Conservation (phyloP, 2,329 filamentous ascomycete genomes). For the Calonectria ilicicola region DNA sequence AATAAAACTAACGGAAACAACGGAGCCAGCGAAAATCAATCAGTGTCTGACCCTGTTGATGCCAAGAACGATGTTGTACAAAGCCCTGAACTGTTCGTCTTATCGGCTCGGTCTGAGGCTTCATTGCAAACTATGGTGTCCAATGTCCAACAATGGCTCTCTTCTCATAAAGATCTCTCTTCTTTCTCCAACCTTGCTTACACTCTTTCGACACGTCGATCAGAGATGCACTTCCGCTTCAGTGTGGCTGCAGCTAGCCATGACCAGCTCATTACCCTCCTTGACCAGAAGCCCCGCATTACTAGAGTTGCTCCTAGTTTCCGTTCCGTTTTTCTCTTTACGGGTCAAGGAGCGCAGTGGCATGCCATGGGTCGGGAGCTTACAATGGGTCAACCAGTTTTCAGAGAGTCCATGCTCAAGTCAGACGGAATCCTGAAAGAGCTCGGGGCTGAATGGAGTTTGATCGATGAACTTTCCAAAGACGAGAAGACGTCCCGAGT, state of each 20-base stretch:
- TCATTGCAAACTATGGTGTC: slow-evolving; percentile 20
- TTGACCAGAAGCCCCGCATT: slow-evolving; percentile 23
- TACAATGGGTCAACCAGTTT: slow-evolving; percentile 7
- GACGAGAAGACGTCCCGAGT: slow-evolving; percentile 27
- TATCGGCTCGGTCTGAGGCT: slow-evolving; percentile 24
- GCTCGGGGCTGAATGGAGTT: slow-evolving; percentile 32
- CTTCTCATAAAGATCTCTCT: slow-evolving; percentile 4
- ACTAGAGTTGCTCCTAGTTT: slow-evolving; percentile 12
- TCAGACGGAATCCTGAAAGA: not conserved
- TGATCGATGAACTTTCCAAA: slow-evolving; percentile 39
- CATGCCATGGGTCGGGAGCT: slow-evolving; percentile 45
- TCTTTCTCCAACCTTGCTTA: slow-evolving; percentile 25
- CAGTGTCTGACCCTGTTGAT: not conserved
- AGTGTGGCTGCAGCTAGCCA: slow-evolving; percentile 14
- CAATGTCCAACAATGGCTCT: slow-evolving; percentile 23
- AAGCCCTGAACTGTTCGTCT: slow-evolving; percentile 22
- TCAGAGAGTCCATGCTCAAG: slow-evolving; percentile 21
- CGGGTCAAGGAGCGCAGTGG: slow-evolving; percentile 53
- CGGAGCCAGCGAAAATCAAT: too few relatives aligned
- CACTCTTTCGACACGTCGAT: slow-evolving; percentile 25
- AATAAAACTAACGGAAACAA: too few relatives aligned
- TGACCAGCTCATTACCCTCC: slow-evolving; percentile 5
- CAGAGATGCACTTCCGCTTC: slow-evolving; percentile 19
- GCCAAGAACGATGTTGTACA: not conserved
- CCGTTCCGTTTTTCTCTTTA: slow-evolving; percentile 43